Evolutionary conservation across 2,329 filamentous ascomycete species (phyloP).

Genomic region (Cryphonectria parasitica): DNA sequence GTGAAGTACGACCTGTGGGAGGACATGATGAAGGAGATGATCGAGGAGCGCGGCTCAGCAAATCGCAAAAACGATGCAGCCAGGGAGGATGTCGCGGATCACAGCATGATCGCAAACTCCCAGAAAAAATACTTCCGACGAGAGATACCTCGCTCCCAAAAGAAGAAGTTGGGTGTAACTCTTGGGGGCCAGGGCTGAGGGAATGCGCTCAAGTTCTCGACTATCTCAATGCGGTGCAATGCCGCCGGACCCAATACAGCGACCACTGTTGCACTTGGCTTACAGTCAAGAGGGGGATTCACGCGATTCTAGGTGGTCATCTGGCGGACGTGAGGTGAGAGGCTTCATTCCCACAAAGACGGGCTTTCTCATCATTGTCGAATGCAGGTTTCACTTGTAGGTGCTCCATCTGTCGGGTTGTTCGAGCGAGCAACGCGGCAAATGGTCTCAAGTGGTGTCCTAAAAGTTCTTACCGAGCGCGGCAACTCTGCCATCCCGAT

Average conservation of each 20-base stretch:
- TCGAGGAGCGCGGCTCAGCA: slow-evolving; percentile 40
- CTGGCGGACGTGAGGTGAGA: neutral
- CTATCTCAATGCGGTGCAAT: neutral
- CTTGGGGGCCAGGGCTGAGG: slow-evolving; percentile 34
- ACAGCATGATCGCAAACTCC: slow-evolving; percentile 68
- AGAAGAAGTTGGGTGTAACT: slow-evolving; percentile 39
- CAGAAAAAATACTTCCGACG: slow-evolving; percentile 57
- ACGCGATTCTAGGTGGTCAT: neutral
- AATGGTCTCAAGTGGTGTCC: neutral
- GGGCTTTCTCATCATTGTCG: neutral
- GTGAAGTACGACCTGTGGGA: slow-evolving; percentile 65
- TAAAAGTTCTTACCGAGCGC: neutral
- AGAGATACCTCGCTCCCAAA: slow-evolving; percentile 54
- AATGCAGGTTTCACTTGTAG: neutral
- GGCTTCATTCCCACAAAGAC: neutral
- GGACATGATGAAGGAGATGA: slow-evolving; percentile 60
- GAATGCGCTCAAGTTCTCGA: neutral
- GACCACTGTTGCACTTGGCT: neutral
- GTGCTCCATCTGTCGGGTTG: neutral
- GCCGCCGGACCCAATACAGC: neutral
- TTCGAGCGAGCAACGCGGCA: neutral
- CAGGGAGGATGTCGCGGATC: slow-evolving; percentile 58
- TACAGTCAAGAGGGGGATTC: too few relatives aligned
- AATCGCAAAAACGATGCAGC: slow-evolving; percentile 30
- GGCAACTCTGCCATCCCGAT: neutral